Percentiles rank a stretch among this genome's conserved stretches.
Conservation (phyloP, 257 asterid genomes). For the Gardenia jasminoides region DNA sequence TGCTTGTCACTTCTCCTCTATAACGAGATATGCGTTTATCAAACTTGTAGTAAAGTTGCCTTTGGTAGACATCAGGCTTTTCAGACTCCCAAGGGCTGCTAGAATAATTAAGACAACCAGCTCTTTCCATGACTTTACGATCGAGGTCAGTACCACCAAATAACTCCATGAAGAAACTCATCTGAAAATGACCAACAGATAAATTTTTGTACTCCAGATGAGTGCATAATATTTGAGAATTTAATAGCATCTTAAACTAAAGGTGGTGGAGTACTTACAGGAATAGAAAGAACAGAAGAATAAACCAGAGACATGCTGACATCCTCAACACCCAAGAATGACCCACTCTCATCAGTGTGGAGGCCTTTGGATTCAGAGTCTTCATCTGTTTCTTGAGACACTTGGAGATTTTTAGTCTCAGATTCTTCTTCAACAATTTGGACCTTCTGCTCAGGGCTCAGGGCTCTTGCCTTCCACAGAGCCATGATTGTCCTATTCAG, state of each 20-base stretch:
- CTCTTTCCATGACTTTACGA: slow-evolving; percentile 83
- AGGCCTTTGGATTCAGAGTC: slow-evolving; percentile 67
- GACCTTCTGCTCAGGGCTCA: slow-evolving; percentile 94
- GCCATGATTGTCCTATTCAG: slow-evolving; percentile 84
- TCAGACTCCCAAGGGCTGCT: slow-evolving; percentile 93
- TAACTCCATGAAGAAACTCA: slow-evolving; percentile 84
- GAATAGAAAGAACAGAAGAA: slow-evolving; percentile 73
- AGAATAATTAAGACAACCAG: slow-evolving; percentile 84
- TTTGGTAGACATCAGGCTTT: slow-evolving; percentile 72
- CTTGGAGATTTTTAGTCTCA: slow-evolving; percentile 53
- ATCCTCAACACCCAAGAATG: slow-evolving; percentile 68
- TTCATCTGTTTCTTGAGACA: slow-evolving; percentile 50
- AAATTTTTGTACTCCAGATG: background rate
- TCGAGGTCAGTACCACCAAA: slow-evolving; percentile 84
- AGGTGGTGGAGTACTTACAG: slow-evolving; percentile 50
- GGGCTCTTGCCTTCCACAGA: slow-evolving; percentile 87
- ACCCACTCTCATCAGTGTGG: slow-evolving; percentile 65
- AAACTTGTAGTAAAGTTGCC: slow-evolving; percentile 86
- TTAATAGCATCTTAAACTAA: background rate
- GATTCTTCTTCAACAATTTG: slow-evolving; percentile 79
- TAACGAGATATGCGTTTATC: slow-evolving; percentile 75
- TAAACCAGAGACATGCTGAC: slow-evolving; percentile 66
- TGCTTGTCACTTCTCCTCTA: slow-evolving; percentile 95
- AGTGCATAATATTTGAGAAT: background rate
- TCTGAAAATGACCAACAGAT: slow-evolving; percentile 39